Conservation (phyloP, 352 stramenopile genomes). For the Phytopythium vexans region DNA sequence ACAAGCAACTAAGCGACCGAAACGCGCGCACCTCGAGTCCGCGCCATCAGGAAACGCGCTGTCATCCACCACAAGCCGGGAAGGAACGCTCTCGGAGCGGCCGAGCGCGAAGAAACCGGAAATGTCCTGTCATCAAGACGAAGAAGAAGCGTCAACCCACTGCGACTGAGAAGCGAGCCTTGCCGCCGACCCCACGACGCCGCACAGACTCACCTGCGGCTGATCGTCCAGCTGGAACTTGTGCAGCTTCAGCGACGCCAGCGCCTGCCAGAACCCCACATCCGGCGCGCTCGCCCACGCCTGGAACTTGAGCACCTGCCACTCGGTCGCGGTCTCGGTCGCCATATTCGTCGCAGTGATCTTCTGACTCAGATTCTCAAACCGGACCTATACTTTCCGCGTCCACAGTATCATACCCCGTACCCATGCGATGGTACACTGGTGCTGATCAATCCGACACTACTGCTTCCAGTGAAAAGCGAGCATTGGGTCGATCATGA, state of each 20-base stretch:
- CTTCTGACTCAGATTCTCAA: no score
- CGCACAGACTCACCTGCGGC: constrained; percentile 32
- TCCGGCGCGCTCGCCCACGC: constrained; percentile 77
- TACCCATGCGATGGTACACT: no score
- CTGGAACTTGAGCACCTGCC: constrained; percentile 73
- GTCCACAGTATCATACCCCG: no score
- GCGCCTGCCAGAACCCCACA: constrained; percentile 81
- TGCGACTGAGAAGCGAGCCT: no score
- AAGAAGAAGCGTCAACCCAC: not conserved
- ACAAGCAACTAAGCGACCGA: not conserved
- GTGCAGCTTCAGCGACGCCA: constrained; percentile 77
- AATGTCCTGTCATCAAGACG: constrained; percentile 25
- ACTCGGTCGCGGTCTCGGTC: constrained; percentile 7
- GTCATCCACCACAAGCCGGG: constrained; percentile 71
- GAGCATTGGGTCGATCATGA: constrained; percentile 9
- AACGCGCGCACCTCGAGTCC: constrained; percentile 6
- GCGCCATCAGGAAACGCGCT: constrained; percentile 44
- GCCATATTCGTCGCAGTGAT: not conserved
- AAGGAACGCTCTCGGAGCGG: constrained; percentile 51
- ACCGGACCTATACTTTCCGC: no score
- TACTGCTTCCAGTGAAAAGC: no score
- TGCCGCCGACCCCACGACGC: not conserved
- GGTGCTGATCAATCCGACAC: no score
- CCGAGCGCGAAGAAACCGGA: constrained; percentile 67
- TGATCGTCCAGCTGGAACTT: constrained; percentile 77